Evolutionary conservation across 2,329 filamentous ascomycete species (phyloP).

Genomic region (Orbilia javanica): DNA sequence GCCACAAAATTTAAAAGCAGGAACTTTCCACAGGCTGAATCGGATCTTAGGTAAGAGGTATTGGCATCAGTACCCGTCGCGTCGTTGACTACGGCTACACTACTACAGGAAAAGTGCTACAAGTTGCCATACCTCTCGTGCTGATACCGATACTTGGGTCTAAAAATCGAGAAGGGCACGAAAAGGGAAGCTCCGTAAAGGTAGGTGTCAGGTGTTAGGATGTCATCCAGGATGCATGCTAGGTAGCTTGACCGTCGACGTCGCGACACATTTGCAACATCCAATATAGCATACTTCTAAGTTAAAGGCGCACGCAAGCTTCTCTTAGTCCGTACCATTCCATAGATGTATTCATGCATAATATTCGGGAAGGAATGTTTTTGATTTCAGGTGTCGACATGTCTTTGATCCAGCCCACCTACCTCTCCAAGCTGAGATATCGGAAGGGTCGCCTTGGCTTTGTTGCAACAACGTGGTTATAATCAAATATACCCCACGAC

Average conservation of each 20-base stretch:
- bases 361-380: neutral
- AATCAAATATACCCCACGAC: neutral
- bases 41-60: conserved; percentile 31
- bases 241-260: no score
- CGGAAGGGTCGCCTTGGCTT: neutral
- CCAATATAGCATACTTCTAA: no score
- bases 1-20: neutral
- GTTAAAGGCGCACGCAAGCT: no score
- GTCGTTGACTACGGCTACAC: conserved; percentile 14
- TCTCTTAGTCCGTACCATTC: no score
- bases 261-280: no score
- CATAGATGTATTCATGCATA: no score
- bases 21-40: conserved; percentile 27
- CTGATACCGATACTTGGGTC: neutral
- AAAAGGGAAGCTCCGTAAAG: conserved; percentile 9
- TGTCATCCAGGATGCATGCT: no score
- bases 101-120: neutral
- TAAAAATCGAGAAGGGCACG: neutral
- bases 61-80: neutral
- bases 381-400: conserved; percentile 34
- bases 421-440: neutral
- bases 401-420: neutral
- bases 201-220: conserved; percentile 22
- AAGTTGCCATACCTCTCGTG: neutral
- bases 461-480: neutral